Percentiles rank a stretch among this genome's conserved stretches.
Evolutionary conservation across 108 stramenopile species (phyloP).

Genomic region (Poteriospumella lacustris): DNA sequence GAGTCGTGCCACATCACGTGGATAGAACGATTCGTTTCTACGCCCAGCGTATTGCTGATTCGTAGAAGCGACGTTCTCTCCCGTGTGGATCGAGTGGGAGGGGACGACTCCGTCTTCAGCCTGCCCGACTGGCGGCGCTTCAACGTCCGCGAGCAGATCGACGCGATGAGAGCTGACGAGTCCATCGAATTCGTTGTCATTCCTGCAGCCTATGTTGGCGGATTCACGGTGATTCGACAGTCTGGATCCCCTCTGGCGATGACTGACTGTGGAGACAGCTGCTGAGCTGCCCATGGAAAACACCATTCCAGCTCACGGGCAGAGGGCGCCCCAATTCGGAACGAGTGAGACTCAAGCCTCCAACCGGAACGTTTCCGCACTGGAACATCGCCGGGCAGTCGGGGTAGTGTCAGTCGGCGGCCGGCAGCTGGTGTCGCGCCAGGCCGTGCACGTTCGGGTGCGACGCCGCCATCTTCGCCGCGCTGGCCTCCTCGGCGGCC

Average conservation of each 20-base stretch:
- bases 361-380: no score
- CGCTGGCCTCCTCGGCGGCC: no score
- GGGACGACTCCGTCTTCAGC: background rate
- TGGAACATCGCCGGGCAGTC: no score
- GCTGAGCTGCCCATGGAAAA: no score
- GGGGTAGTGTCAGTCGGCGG: no score
- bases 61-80: background rate
- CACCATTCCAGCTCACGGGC: no score
- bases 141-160: background rate
- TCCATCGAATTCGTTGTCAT: background rate
- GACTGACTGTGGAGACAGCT: background rate
- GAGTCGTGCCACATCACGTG: background rate
- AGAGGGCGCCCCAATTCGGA: no score
- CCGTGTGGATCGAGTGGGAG: background rate
- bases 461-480: no score
- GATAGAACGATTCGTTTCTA: background rate
- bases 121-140: background rate
- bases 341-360: no score
- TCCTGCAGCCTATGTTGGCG: background rate
- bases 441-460: no score
- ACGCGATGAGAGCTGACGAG: background rate
- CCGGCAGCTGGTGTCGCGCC: no score
- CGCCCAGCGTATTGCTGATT: constrained; percentile 6
- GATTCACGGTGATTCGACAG: background rate
- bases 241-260: background rate